phyloP scores from a whole-genome alignment of 2,329 filamentous ascomycete genomes.

The Pyricularia pennisetigena region DNA sequence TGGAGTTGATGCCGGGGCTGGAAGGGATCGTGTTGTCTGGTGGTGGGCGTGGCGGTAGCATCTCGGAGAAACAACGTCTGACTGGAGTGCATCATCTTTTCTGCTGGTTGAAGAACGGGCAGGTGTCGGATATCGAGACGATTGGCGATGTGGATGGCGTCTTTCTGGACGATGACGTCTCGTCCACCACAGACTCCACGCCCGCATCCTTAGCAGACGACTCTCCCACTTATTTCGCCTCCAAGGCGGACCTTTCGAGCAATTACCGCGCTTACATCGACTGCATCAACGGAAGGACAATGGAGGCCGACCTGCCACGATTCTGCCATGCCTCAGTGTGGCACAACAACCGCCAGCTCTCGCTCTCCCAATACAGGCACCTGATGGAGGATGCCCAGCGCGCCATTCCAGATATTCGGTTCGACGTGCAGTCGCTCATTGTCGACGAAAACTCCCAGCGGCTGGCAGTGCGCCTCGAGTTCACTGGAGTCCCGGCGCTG shows the following conservation, averaged over 20 bases:
- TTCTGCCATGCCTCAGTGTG: slow-evolving; percentile 17
- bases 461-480: slow-evolving; percentile 20
- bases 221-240: not conserved
- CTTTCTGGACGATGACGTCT: not conserved
- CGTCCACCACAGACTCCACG: not conserved
- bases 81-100: slow-evolving; percentile 4
- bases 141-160: slow-evolving; percentile 4
- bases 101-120: slow-evolving; percentile 5
- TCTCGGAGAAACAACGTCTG: not conserved
- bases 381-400: slow-evolving; percentile 19
- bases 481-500: slow-evolving; percentile 18
- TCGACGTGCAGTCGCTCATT: slow-evolving; percentile 17
- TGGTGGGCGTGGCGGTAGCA: not conserved
- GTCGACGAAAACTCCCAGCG: slow-evolving; percentile 20
- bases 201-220: not conserved
- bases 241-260: not conserved
- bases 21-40: not conserved
- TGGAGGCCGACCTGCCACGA: slow-evolving; percentile 11
- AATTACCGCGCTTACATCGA: slow-evolving; percentile 20
- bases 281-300: slow-evolving; percentile 20
- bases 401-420: slow-evolving; percentile 17
- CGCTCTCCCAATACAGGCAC: slow-evolving; percentile 15
- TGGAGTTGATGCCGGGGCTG: not conserved
- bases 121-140: slow-evolving; percentile 2
- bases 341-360: slow-evolving; percentile 19